Evolutionary conservation across 805 yeast species (phyloP).

Genomic region (Ogataea polymorpha): DNA sequence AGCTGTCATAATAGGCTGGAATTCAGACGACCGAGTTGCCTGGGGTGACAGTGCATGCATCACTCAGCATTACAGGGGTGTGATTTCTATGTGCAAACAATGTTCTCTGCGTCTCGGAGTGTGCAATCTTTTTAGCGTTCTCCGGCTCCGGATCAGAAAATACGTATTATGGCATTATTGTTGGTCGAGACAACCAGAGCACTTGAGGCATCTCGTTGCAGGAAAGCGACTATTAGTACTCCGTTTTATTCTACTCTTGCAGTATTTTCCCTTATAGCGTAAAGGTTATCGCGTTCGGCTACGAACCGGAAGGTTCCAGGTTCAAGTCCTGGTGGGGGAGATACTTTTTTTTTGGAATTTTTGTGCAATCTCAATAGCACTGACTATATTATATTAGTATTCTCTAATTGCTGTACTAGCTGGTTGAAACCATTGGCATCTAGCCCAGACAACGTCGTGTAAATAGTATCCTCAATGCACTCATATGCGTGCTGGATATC

Average conservation of each 20-base stretch:
- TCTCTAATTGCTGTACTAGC: constrained; percentile 14
- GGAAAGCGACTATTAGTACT: no score
- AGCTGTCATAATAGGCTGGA: background rate
- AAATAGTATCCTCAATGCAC: constrained; percentile 33
- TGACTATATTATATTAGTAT: background rate
- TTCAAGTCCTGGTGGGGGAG: constrained; percentile 52
- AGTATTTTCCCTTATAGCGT: constrained; percentile 30
- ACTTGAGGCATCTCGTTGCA: background rate
- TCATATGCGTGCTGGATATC: constrained; percentile 45
- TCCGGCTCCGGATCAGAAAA: background rate
- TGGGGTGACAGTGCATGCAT: background rate
- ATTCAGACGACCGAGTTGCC: background rate
- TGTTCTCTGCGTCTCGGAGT: no score
- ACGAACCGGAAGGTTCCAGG: constrained; percentile 44
- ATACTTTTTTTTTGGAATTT: background rate
- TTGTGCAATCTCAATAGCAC: no score
- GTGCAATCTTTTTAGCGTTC: background rate
- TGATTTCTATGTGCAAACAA: no score
- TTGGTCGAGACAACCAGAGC: background rate
- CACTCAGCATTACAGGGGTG: no score
- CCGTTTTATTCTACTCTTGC: background rate
- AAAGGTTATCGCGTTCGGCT: constrained; percentile 35
- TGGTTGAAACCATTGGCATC: constrained; percentile 5
- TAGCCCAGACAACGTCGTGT: constrained; percentile 6
- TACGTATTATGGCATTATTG: background rate